A percentile compares a stretch with the other conserved stretches of the same genome.
Conservation (phyloP, 2,329 filamentous ascomycete genomes). For the Calycina marina region DNA sequence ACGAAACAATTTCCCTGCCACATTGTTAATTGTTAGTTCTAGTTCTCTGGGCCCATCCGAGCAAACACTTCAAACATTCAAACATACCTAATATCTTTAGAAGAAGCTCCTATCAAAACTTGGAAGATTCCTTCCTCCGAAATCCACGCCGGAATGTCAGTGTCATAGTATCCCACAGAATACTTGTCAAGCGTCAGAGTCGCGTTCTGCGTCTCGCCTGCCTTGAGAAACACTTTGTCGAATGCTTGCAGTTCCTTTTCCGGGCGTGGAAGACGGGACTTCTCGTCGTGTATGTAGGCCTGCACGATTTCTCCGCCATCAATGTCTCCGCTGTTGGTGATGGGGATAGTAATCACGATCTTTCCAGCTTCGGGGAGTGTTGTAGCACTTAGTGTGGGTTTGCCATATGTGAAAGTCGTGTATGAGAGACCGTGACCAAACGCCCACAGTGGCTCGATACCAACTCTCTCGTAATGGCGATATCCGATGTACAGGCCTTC, state of each 20-base stretch:
- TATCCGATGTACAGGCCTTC: conserved; percentile 65
- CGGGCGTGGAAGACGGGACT: conserved; percentile 46
- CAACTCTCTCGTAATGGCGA: conserved; percentile 51
- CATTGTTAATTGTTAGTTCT: too few relatives aligned
- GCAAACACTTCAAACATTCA: background rate
- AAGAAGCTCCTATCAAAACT: conserved; percentile 45
- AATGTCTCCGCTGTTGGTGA: conserved; percentile 44
- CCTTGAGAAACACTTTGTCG: conserved; percentile 44
- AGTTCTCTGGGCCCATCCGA: background rate
- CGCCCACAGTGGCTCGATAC: conserved; percentile 47
- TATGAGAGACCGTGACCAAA: conserved; percentile 66
- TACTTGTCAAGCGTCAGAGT: conserved; percentile 30
- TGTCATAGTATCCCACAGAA: conserved; percentile 46
- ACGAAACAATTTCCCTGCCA: conserved; percentile 31
- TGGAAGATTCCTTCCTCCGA: conserved; percentile 50
- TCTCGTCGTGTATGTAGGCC: conserved; percentile 49
- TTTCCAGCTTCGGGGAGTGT: conserved; percentile 26
- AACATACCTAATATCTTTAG: conserved; percentile 45
- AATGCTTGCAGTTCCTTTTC: conserved; percentile 60
- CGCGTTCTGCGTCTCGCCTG: conserved; percentile 31
- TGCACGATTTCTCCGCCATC: conserved; percentile 52
- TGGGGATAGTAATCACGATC: conserved; percentile 26
- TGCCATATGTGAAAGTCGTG: conserved; percentile 51
- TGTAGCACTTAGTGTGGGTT: conserved; percentile 33
- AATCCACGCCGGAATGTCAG: conserved; percentile 42